Evolutionary conservation across 768 basidiomycete genomes (phyloP), one percentile per base, ranked within the genome.

Genomic region (Lentinula detonsa): DNA sequence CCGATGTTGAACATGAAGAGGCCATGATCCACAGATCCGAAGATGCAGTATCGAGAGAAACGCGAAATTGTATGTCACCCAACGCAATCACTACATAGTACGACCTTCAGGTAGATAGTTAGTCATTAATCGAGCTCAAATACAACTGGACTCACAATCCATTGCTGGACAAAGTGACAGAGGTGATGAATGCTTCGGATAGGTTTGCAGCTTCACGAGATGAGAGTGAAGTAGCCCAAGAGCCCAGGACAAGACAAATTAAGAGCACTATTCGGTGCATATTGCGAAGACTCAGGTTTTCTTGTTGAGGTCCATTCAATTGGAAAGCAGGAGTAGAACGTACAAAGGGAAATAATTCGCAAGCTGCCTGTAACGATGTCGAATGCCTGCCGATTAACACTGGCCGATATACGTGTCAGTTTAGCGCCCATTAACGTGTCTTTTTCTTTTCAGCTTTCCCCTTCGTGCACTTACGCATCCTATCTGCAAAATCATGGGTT

Each of bases 1-100:
- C 67, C n/a, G 68, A 65, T 11, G 84, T 78, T 33, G 71, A 71
- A 71, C 91, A 93, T 4, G 66, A 76, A 7, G 88, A 85, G 15
- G 89, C 87, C 48, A 83, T 67, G 18, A 92, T 63, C 90, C 90
- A 93, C 11, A 88, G 72, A 73, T 87, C 86, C 15, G 87, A 76
- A 7, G 90, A 91, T 16, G 78, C 91, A 1, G 90, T 92, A 69
- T 93, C 91, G 48, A 92, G 73, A 0, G 83, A 84, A 18, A 85
- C 83, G 15, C 89, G 85, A 65, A 91, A 87, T 66, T 73, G 82
- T 60, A 90, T 81, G 59, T 76, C 74, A 35, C 90, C 91, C 31
- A 79, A 74, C 63, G 81, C 71, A 60, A 91, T 78, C 43, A 88
- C 71, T 18, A 81, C 73, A 65, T 81, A 91, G 67, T 90, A 92